Percentiles rank a stretch among this genome's conserved stretches.
These are phyloP conservation scores for Gnaphalium uliginosum DNA, from an alignment of 129 eudicot genomes.

Conservation along the genomic window DNA sequence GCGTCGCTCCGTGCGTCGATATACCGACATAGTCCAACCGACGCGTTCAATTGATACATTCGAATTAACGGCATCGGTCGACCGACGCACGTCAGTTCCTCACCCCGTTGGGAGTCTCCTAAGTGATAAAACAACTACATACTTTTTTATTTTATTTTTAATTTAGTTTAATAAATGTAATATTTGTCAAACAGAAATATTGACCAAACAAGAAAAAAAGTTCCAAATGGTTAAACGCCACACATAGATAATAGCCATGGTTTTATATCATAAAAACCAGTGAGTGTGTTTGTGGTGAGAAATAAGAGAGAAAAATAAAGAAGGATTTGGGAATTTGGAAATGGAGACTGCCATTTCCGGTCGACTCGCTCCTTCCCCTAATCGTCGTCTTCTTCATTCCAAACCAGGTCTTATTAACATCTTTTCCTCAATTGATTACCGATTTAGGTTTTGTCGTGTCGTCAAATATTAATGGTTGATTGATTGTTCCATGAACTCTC, in stretches of 20 bases:
- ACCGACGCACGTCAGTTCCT: too few relatives aligned
- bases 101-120: too few relatives aligned
- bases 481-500: constrained; percentile 1
- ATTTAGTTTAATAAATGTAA: neutral
- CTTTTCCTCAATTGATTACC: neutral
- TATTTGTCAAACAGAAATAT: neutral
- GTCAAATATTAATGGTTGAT: neutral
- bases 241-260: constrained; percentile 3
- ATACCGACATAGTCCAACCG: too few relatives aligned
- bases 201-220: neutral
- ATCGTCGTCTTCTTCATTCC: constrained; percentile 47
- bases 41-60: too few relatives aligned
- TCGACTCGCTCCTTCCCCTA: constrained; percentile 58
- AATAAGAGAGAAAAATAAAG: constrained; percentile 2
- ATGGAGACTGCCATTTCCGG: constrained; percentile 70
- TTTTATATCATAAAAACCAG: neutral
- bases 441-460: neutral
- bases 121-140: too few relatives aligned
- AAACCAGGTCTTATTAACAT: constrained; percentile 1
- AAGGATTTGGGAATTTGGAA: constrained; percentile 22
- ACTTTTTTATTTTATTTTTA: too few relatives aligned
- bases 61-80: too few relatives aligned
- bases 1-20: too few relatives aligned
- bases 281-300: constrained; percentile 27
- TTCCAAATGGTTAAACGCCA: constrained; percentile 14